These are phyloP conservation scores for Ogataea paraovalis DNA, from an alignment of 805 yeast species.

Conservation along the genomic window DNA sequence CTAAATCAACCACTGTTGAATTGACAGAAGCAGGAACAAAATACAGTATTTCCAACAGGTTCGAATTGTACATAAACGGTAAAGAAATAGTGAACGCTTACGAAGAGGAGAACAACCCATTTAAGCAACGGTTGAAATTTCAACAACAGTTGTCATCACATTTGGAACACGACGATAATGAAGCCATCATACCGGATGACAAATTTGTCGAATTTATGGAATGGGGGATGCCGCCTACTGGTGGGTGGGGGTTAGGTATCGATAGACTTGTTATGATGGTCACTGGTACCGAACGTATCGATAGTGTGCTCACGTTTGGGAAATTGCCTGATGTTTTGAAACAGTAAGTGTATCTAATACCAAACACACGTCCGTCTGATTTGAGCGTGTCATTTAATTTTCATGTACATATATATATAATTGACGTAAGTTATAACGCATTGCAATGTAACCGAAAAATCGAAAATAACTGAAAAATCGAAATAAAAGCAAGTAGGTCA, in stretches of 20 bases:
- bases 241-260: slow-evolving; percentile 96
- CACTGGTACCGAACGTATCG: slow-evolving; percentile 62
- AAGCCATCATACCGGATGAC: slow-evolving; percentile 66
- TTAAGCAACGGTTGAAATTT: slow-evolving; percentile 63
- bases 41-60: slow-evolving; percentile 57
- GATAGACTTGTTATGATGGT: slow-evolving; percentile 84
- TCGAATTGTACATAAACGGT: slow-evolving; percentile 79
- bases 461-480: no score
- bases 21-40: slow-evolving; percentile 18
- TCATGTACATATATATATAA: background rate
- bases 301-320: slow-evolving; percentile 73
- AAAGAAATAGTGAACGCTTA: slow-evolving; percentile 88
- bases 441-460: no score
- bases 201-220: slow-evolving; percentile 74
- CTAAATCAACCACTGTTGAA: slow-evolving; percentile 52
- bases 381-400: background rate
- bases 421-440: no score
- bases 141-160: slow-evolving; percentile 49
- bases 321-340: slow-evolving; percentile 62
- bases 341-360: slow-evolving; percentile 39
- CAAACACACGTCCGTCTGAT: no score
- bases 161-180: slow-evolving; percentile 49
- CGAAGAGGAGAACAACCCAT: slow-evolving; percentile 93
- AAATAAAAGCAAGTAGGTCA: no score
- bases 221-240: slow-evolving; percentile 95